These are phyloP conservation scores for Pneumocystis jirovecii DNA, from an alignment of 1,139 yeast genomes.

Conservation along the genomic window DNA sequence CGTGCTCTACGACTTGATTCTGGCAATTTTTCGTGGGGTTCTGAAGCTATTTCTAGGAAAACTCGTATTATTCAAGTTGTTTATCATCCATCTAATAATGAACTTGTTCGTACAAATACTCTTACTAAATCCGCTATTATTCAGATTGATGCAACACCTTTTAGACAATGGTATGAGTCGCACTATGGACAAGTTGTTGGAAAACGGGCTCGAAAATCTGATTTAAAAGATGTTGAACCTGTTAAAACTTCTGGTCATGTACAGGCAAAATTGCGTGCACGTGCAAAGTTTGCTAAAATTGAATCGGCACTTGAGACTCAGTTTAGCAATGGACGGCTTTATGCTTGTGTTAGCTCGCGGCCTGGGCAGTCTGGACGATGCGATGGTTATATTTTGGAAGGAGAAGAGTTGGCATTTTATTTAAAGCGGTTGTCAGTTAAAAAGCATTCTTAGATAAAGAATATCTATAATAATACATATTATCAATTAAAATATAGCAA, in stretches of 20 bases:
- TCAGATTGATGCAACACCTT: conserved; percentile 99
- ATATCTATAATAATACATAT: not conserved
- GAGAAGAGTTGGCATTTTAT: conserved; percentile 99
- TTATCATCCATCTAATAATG: conserved; percentile 99
- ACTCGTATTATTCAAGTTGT: conserved; percentile 96
- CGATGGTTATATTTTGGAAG: conserved; percentile 99
- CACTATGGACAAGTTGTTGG: conserved; percentile 94
- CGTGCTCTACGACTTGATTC: conserved; percentile 99
- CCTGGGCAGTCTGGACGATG: conserved; percentile 99
- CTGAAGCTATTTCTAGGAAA: conserved; percentile 96
- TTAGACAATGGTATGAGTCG: conserved; percentile 98
- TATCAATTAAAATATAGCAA: not conserved
- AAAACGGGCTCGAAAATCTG: conserved; percentile 42
- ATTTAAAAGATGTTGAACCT: conserved; percentile 29
- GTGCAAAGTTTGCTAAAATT: conserved; percentile 71
- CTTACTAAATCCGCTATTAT: conserved; percentile 97
- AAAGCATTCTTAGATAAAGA: conserved; percentile 33
- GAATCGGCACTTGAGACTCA: conserved; percentile 87
- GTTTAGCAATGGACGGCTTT: conserved; percentile 96
- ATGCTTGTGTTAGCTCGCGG: conserved; percentile 97
- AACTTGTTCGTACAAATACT: conserved; percentile 98
- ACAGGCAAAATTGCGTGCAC: conserved; percentile 81
- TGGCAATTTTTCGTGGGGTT: conserved; percentile 99
- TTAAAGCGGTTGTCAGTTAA: conserved; percentile 98
- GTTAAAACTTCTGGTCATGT: conserved; percentile 62